Evolutionary conservation across 352 stramenopile genomes (phyloP), one percentile per base, ranked within the genome.

Genomic region (Phytophthora tubulina): DNA sequence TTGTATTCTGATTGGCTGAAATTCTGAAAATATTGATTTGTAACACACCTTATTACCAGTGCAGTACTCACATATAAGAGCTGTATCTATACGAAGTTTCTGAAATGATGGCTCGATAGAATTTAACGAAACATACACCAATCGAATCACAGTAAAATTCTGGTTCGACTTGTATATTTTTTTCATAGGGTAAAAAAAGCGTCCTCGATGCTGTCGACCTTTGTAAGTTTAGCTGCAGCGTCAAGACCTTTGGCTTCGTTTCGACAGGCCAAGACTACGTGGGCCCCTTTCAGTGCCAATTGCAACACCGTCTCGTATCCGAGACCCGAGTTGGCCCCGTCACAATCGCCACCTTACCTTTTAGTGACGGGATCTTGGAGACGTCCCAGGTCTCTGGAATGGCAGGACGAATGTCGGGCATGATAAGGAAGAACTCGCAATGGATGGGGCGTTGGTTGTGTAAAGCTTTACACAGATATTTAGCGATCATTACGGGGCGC

Each of bases 211-310:
- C n/a, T n/a, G n/a, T n/a, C n/a, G n/a, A n/a, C n/a, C n/a, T n/a
- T n/a, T n/a, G n/a, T n/a, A 31, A 88, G 76, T n/a, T 46, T 36
- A 9, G 57, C 27, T 32, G 72, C 57, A 8, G 78, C 74, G 5
- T 78, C 33, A 4, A 35, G 42, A 0, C 67, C 79, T 8, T 70
- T 63, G 4, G 36, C 39, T 39, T 78, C 39, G 39, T 69, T 67
- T 8, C 74, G 72, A 51, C 72, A 82, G 5, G 73, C 73, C 44
- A 86, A 48, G 1, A 86, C 50, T 8, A 86, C 79, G 51, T 78
- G 63, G 6, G 69, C 73, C 7, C 63, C 55, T 50, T 75, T 75
- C 15, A 38, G 63, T 10, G 70, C 79, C 17, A 86, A 61, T 21
- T 75, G 42, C 39, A 78, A 35, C 21, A 73, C 69, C 2, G 63